Evolutionary conservation across 2,329 filamentous ascomycete genomes (phyloP).

Genomic region (Macrophomina pseudophaseolina): DNA sequence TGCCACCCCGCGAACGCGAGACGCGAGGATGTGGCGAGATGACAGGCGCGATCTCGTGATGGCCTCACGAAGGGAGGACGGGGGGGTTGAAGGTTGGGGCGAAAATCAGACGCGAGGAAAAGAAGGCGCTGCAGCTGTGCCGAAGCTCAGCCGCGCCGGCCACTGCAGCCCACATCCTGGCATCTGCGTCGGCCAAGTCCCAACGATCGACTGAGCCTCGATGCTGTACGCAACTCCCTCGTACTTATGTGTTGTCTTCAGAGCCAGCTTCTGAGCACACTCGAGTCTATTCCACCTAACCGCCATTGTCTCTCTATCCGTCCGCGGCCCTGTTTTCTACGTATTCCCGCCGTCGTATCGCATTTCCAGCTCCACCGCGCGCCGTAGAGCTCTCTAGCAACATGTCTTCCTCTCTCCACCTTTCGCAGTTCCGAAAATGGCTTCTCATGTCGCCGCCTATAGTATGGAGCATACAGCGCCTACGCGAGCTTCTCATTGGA

Average conservation of each 20-base stretch:
- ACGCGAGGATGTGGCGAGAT: constrained; percentile 11
- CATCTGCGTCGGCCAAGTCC: constrained; percentile 22
- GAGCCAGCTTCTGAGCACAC: not conserved
- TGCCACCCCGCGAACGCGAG: constrained; percentile 15
- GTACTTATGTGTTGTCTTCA: constrained; percentile 11
- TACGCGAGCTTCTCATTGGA: constrained; percentile 85
- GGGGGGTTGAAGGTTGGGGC: constrained; percentile 1
- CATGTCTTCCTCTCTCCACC: constrained; percentile 55
- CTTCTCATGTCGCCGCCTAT: constrained; percentile 85
- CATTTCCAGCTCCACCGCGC: constrained; percentile 16
- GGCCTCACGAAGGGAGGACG: not conserved
- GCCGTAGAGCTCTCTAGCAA: constrained; percentile 12
- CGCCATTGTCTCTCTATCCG: not conserved
- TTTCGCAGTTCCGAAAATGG: constrained; percentile 72
- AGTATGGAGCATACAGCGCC: constrained; percentile 81
- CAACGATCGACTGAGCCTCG: constrained; percentile 21
- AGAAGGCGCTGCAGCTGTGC: constrained; percentile 1
- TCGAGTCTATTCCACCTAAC: not conserved
- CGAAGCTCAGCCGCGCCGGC: constrained; percentile 1
- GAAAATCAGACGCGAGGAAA: constrained; percentile 7
- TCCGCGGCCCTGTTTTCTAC: not conserved
- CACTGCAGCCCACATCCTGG: not conserved
- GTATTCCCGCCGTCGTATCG: not conserved
- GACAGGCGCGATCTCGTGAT: constrained; percentile 14
- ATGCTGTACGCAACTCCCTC: constrained; percentile 15